Percentiles rank a stretch among this genome's conserved stretches.
phyloP scores from a whole-genome alignment of 768 basidiomycete species.

The Lactifluus piperatus region DNA sequence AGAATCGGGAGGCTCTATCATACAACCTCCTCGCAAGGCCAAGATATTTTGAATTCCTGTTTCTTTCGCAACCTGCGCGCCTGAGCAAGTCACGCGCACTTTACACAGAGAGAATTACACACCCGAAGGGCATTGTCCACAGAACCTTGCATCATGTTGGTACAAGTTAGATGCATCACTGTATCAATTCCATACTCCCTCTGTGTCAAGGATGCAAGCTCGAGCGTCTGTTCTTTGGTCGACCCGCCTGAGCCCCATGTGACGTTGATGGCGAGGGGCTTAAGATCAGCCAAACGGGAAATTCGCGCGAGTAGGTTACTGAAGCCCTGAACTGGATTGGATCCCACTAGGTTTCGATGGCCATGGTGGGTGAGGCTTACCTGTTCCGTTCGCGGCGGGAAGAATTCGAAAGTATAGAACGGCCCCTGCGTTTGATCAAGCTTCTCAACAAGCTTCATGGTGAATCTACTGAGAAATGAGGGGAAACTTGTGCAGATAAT shows the following conservation, averaged over 20 bases:
- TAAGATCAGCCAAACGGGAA: conserved; percentile 63
- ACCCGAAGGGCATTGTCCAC: conserved; percentile 84
- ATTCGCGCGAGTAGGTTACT: conserved; percentile 87
- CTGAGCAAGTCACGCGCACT: not conserved
- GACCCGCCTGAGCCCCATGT: conserved; percentile 98
- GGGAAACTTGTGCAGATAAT: not conserved
- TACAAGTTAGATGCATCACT: conserved; percentile 92
- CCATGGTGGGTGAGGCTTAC: conserved; percentile 30
- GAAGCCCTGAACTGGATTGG: conserved; percentile 53
- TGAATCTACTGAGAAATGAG: not conserved
- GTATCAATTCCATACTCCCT: conserved; percentile 72
- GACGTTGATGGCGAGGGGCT: conserved; percentile 80
- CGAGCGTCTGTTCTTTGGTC: conserved; percentile 80
- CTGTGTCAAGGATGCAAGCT: conserved; percentile 75
- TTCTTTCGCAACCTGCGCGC: conserved; percentile 58
- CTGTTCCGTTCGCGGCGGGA: conserved; percentile 91
- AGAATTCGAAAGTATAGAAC: conserved; percentile 94
- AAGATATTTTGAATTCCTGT: conserved; percentile 84
- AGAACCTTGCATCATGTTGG: conserved; percentile 87
- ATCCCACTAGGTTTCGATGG: conserved; percentile 4
- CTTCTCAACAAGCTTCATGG: conserved; percentile 70
- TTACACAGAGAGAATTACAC: conserved; percentile 22
- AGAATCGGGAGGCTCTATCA: not conserved
- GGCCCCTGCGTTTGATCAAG: conserved; percentile 37
- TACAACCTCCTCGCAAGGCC: conserved; percentile 81